phyloP scores from a whole-genome alignment of 345 rosid species.

The Cardamine chenopodiifolia region DNA sequence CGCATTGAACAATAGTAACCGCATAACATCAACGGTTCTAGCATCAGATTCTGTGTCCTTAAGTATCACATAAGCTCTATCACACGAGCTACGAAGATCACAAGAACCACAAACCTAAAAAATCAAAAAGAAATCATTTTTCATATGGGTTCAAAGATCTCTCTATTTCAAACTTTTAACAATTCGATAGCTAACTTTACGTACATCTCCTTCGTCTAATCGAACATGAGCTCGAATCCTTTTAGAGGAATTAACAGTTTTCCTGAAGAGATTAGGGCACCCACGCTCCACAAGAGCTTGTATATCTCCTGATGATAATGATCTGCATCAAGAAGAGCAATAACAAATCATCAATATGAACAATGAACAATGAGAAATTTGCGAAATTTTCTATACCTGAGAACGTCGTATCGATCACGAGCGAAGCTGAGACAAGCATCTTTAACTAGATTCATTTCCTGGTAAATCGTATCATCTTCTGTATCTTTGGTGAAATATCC shows the following conservation, averaged over 20 bases:
- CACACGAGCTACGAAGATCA: constrained; percentile 83
- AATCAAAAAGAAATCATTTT: constrained; percentile 14
- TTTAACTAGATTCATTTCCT: constrained; percentile 61
- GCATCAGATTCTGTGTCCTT: constrained; percentile 72
- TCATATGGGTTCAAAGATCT: constrained; percentile 14
- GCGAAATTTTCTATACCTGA: constrained; percentile 47
- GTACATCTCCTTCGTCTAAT: constrained; percentile 88
- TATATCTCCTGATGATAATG: constrained; percentile 59
- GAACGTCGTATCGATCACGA: constrained; percentile 81
- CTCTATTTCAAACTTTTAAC: background rate
- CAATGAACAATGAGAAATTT: background rate
- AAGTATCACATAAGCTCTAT: constrained; percentile 77
- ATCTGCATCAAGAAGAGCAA: constrained; percentile 50
- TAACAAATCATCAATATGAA: background rate
- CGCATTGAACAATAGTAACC: constrained; percentile 64
- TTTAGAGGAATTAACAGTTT: constrained; percentile 79
- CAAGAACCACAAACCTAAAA: constrained; percentile 79
- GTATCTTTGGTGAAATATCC: constrained; percentile 57
- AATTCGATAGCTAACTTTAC: constrained; percentile 44
- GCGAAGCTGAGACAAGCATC: constrained; percentile 87
- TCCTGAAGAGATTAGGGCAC: constrained; percentile 80
- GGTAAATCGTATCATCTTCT: constrained; percentile 44
- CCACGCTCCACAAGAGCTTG: constrained; percentile 72
- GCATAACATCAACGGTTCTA: constrained; percentile 85
- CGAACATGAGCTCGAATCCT: constrained; percentile 70